Percentiles rank a stretch among this genome's conserved stretches.
Conservation (phyloP, 768 basidiomycete genomes). For the Gymnopilus dilepis region DNA sequence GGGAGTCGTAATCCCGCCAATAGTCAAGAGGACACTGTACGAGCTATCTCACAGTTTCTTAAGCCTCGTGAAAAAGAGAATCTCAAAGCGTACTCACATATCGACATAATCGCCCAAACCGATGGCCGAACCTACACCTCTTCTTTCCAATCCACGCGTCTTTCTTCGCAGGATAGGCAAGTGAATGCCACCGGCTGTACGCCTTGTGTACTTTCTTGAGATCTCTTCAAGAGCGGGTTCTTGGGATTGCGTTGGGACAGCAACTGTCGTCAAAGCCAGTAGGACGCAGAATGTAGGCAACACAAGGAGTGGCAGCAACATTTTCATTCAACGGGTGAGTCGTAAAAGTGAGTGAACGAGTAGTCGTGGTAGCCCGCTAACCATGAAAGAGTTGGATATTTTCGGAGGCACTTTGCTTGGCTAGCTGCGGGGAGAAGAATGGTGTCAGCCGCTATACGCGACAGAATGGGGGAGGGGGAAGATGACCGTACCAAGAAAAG, state of each 20-base stretch:
- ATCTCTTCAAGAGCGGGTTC: slow-evolving; percentile 29
- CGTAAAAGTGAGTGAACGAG: slow-evolving; percentile 10
- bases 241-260: neutral
- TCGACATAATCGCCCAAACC: slow-evolving; percentile 68
- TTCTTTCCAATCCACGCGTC: slow-evolving; percentile 26
- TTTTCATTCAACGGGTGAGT: slow-evolving; percentile 2
- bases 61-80: neutral
- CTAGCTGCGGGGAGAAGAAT: neutral
- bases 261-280: neutral
- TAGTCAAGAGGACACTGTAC: slow-evolving; percentile 63
- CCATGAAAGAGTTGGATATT: slow-evolving; percentile 11
- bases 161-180: slow-evolving; percentile 40
- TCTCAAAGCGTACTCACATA: slow-evolving; percentile 48
- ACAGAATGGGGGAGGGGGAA: neutral
- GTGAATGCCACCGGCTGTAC: slow-evolving; percentile 41
- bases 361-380: slow-evolving; percentile 24
- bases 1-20: slow-evolving; percentile 58
- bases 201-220: slow-evolving; percentile 29
- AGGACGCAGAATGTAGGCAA: slow-evolving; percentile 1
- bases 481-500: neutral
- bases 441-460: neutral
- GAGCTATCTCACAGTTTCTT: slow-evolving; percentile 43
- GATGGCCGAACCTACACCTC: slow-evolving; percentile 43
- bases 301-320: neutral
- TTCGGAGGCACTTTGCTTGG: neutral